These are phyloP conservation scores for Candida loeiensis DNA, from an alignment of 805 yeast genomes.

Conservation along the genomic window DNA sequence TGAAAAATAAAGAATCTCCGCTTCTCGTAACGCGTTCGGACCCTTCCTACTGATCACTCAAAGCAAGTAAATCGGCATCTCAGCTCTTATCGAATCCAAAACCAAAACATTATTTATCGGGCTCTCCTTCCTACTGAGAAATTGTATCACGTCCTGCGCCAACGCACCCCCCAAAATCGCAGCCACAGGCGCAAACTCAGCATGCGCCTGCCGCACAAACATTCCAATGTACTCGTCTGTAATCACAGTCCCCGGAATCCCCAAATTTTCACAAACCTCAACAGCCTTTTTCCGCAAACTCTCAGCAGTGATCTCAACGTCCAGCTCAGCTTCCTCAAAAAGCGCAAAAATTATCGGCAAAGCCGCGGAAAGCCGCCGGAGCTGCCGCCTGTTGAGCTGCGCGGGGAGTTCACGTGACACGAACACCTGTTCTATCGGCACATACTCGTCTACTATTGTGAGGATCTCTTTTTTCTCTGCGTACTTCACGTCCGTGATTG, in stretches of 20 bases:
- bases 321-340: constrained; percentile 35
- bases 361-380: constrained; percentile 51
- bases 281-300: constrained; percentile 25
- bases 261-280: constrained; percentile 29
- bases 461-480: constrained; percentile 42
- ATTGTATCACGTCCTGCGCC: constrained; percentile 88
- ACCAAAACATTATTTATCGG: constrained; percentile 81
- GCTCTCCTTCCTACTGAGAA: constrained; percentile 65
- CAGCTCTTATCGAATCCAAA: constrained; percentile 66
- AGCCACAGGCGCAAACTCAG: constrained; percentile 78
- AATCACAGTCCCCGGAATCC: constrained; percentile 43
- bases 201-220: constrained; percentile 46
- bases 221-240: constrained; percentile 39
- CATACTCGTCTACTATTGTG: constrained; percentile 36
- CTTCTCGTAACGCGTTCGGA: too few relatives aligned
- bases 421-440: constrained; percentile 34
- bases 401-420: constrained; percentile 34
- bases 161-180: constrained; percentile 88
- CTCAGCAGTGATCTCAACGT: constrained; percentile 14
- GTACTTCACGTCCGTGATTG: constrained; percentile 27
- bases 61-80: constrained; percentile 71
- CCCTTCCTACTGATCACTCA: constrained; percentile 15
- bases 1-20: too few relatives aligned
- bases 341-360: constrained; percentile 59
- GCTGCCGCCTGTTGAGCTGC: constrained; percentile 42